Evolutionary conservation across 352 stramenopile genomes (phyloP).

Genomic region (Phytophthora hybrid): DNA sequence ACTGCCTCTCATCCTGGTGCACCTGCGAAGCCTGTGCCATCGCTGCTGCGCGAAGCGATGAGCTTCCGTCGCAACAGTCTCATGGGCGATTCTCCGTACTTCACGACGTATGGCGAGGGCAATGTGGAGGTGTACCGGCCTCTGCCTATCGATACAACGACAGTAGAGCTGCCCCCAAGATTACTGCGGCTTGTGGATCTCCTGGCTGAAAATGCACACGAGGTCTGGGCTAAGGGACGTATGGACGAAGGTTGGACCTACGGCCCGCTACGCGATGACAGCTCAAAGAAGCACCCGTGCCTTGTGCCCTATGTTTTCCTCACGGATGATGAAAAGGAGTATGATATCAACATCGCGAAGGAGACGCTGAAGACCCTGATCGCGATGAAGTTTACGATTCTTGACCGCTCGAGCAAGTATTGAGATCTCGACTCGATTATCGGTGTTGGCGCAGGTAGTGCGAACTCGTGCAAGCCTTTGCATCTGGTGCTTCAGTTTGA

Average conservation of each 20-base stretch:
- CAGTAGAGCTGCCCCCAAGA: conserved; percentile 66
- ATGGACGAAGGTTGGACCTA: conserved; percentile 92
- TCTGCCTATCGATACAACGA: conserved; percentile 81
- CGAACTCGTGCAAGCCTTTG: conserved; percentile 13
- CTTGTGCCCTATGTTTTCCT: conserved; percentile 91
- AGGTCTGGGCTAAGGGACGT: conserved; percentile 87
- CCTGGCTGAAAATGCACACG: conserved; percentile 86
- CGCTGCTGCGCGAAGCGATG: conserved; percentile 74
- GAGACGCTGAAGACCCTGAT: conserved; percentile 90
- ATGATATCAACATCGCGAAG: conserved; percentile 89
- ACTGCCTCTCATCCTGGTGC: conserved; percentile 35
- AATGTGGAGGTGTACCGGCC: conserved; percentile 74
- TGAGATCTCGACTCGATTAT: conserved; percentile 26
- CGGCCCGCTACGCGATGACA: conserved; percentile 78
- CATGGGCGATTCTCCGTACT: conserved; percentile 84
- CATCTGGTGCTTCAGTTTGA: conserved; percentile 3
- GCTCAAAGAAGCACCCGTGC: conserved; percentile 84
- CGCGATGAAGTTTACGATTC: conserved; percentile 87
- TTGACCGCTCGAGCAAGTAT: conserved; percentile 74
- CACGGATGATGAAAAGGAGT: conserved; percentile 91
- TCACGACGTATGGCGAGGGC: conserved; percentile 70
- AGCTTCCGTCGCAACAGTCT: conserved; percentile 81
- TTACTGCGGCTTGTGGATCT: conserved; percentile 82
- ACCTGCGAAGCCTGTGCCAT: conserved; percentile 59
- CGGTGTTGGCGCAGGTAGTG: conserved; percentile 7